Evolutionary conservation across 768 basidiomycete species (phyloP).

Genomic region (Pleurotus sapidus): DNA sequence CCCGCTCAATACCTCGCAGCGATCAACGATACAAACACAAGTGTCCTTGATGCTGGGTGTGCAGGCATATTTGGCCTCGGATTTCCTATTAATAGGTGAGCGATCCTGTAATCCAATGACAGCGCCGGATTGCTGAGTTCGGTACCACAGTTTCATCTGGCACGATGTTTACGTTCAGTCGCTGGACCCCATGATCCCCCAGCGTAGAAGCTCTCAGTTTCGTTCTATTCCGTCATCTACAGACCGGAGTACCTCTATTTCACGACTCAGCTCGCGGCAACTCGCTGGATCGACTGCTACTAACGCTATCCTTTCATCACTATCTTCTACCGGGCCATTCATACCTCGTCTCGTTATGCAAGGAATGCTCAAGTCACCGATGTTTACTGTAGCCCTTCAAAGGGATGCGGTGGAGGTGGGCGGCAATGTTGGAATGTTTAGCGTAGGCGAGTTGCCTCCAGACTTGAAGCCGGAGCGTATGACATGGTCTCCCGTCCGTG

Average conservation of each 20-base stretch:
- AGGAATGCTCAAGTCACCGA: slow-evolving; percentile 34
- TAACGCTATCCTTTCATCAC: slow-evolving; percentile 36
- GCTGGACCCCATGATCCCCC: slow-evolving; percentile 1
- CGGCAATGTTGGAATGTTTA: slow-evolving; percentile 63
- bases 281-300: slow-evolving; percentile 18
- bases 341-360: slow-evolving; percentile 42
- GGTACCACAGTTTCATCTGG: not conserved
- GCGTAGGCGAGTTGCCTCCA: slow-evolving; percentile 61
- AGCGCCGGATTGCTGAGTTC: not conserved
- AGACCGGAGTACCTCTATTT: not conserved
- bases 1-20: slow-evolving; percentile 60
- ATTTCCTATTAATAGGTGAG: slow-evolving; percentile 68
- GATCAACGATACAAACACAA: slow-evolving; percentile 68
- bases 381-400: slow-evolving; percentile 63
- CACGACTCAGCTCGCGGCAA: slow-evolving; percentile 8
- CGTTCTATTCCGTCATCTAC: not conserved
- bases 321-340: slow-evolving; percentile 40
- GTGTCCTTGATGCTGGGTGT: slow-evolving; percentile 49
- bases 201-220: not conserved
- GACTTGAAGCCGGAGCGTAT: slow-evolving; percentile 45
- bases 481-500: slow-evolving; percentile 65
- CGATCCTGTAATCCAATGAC: not conserved
- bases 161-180: slow-evolving; percentile 2
- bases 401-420: slow-evolving; percentile 67
- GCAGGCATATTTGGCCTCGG: slow-evolving; percentile 75